These are phyloP conservation scores for Gyromitra esculenta DNA, from an alignment of 2,329 filamentous ascomycete genomes.

Conservation along the genomic window DNA sequence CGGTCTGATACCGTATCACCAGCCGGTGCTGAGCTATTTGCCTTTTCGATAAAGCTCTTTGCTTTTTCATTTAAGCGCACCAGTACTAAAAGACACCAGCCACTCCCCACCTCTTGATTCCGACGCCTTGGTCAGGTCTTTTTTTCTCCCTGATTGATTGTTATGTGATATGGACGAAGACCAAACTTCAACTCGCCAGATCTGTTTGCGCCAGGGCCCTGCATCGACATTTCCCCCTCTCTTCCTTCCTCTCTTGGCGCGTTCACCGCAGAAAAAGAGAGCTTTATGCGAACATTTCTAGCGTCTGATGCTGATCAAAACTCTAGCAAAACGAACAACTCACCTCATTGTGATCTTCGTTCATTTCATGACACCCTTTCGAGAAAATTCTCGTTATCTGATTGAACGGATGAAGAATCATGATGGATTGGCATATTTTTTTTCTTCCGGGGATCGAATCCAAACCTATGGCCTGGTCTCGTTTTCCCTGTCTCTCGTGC, in stretches of 20 bases:
- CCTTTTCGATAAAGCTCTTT: conserved; percentile 2
- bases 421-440: conserved; percentile 17
- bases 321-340: conserved; percentile 20
- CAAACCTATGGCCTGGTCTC: conserved; percentile 16
- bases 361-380: conserved; percentile 25
- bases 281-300: conserved; percentile 14
- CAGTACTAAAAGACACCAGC: conserved; percentile 23
- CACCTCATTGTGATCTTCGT: conserved; percentile 27
- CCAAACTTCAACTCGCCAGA: conserved; percentile 9
- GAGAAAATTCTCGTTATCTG: conserved; percentile 19
- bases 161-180: conserved; percentile 25
- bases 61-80: conserved; percentile 23
- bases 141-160: conserved; percentile 12
- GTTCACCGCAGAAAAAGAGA: conserved; percentile 2
- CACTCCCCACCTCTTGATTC: conserved; percentile 30
- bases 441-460: conserved; percentile 17
- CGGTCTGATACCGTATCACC: conserved; percentile 15
- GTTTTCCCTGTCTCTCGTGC: not conserved
- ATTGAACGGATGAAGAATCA: conserved; percentile 8
- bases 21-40: conserved; percentile 14
- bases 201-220: conserved; percentile 28
- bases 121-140: conserved; percentile 17
- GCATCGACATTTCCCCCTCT: conserved; percentile 13
- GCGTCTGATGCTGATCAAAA: conserved; percentile 24
- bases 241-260: conserved; percentile 18